Evolutionary conservation across 257 asterid genomes (phyloP).

Genomic region (Solanum corneliomulleri): DNA sequence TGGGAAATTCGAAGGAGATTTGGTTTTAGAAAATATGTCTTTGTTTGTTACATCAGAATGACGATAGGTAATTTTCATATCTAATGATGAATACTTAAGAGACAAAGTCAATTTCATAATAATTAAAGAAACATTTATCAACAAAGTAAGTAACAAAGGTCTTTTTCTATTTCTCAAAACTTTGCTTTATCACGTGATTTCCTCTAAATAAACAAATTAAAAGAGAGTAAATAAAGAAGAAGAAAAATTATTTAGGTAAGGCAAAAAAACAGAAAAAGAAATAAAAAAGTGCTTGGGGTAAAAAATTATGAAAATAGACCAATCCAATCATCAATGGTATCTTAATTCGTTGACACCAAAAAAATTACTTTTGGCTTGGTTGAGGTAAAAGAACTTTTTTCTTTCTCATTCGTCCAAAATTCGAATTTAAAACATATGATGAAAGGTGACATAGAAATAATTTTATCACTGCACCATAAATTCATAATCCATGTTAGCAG

Average conservation of each 20-base stretch:
- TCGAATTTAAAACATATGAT: accelerated
- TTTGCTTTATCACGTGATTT: conserved; percentile 59
- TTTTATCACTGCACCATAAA: too few species aligned
- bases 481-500: too few species aligned
- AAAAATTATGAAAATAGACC: conserved; percentile 14
- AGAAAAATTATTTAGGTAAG: not conserved
- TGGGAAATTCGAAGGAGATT: not conserved
- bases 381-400: not conserved
- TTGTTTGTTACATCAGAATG: not conserved
- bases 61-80: not conserved
- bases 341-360: conserved; percentile 26
- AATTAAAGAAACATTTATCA: not conserved
- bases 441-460: too few species aligned
- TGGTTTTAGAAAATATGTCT: not conserved
- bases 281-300: conserved; percentile 1
- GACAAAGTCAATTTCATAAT: not conserved
- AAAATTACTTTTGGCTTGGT: conserved; percentile 16
- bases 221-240: not conserved
- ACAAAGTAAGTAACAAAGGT: not conserved
- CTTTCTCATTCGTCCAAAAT: too few species aligned
- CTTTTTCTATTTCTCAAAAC: not conserved
- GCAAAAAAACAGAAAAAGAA: not conserved
- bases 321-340: conserved; percentile 16
- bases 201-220: conserved; percentile 17
- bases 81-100: not conserved